These are phyloP conservation scores for Graphium sp. DNA, from an alignment of 2,329 filamentous ascomycete genomes.

Conservation along the genomic window DNA sequence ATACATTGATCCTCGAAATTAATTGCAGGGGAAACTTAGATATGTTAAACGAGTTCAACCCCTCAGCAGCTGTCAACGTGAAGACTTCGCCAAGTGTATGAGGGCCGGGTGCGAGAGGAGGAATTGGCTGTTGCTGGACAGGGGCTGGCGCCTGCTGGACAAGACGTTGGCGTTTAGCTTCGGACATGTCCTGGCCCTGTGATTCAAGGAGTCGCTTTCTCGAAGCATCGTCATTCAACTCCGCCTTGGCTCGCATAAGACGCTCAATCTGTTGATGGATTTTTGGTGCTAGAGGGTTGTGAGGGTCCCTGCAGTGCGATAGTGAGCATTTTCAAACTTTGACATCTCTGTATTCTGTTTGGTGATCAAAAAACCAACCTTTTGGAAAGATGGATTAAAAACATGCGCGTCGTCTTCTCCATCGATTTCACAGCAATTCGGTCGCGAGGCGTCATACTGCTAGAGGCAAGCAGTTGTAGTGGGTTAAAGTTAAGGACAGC, in stretches of 20 bases:
- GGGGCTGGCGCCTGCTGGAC: slow-evolving; percentile 21
- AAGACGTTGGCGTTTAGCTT: slow-evolving; percentile 71
- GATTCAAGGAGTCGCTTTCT: slow-evolving; percentile 61
- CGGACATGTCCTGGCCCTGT: slow-evolving; percentile 55
- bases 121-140: slow-evolving; percentile 33
- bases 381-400: slow-evolving; percentile 72
- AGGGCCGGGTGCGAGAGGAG: slow-evolving; percentile 57
- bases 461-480: slow-evolving; percentile 55
- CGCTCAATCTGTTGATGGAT: slow-evolving; percentile 83
- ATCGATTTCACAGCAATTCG: slow-evolving; percentile 82
- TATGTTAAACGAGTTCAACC: slow-evolving; percentile 67
- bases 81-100: slow-evolving; percentile 73
- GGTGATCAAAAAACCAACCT: slow-evolving; percentile 42
- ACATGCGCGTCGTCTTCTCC: slow-evolving; percentile 76
- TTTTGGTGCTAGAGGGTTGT: slow-evolving; percentile 54
- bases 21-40: slow-evolving; percentile 60
- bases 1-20: slow-evolving; percentile 66
- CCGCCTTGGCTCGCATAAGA: slow-evolving; percentile 58
- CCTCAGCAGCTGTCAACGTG: slow-evolving; percentile 59
- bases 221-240: slow-evolving; percentile 62
- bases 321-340: too few species aligned
- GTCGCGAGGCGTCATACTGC: slow-evolving; percentile 59
- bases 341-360: too few species aligned
- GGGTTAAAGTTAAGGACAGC: slow-evolving; percentile 86
- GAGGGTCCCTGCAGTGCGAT: slow-evolving; percentile 46